Conservation (phyloP, 169 alveolate species). For the Perkinsus marinus region DNA sequence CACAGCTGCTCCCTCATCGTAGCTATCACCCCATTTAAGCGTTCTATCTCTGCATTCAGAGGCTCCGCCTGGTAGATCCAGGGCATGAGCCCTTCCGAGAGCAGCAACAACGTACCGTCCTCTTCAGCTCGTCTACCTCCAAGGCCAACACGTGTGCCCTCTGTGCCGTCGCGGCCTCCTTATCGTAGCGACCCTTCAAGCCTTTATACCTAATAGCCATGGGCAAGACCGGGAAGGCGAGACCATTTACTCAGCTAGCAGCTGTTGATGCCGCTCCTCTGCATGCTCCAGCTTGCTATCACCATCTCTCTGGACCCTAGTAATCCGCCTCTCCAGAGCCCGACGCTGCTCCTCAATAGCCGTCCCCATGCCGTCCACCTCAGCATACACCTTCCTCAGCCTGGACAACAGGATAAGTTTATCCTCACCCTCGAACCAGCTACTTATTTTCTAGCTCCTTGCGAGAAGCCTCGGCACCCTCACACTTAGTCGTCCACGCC, state of each 20-base stretch:
- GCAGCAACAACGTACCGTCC: neutral
- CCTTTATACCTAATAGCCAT: neutral
- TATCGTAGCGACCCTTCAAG: neutral
- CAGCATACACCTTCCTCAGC: neutral
- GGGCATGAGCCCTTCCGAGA: neutral
- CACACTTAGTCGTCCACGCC: neutral
- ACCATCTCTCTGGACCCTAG: neutral
- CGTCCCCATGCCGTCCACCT: neutral
- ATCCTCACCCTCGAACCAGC: neutral
- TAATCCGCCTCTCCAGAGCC: neutral
- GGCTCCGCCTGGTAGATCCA: neutral
- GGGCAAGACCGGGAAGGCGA: neutral
- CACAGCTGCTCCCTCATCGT: neutral
- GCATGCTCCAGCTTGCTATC: neutral
- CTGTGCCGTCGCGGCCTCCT: neutral
- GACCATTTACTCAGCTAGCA: neutral
- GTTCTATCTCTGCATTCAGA: neutral
- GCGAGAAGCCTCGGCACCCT: neutral
- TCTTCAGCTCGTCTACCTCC: neutral
- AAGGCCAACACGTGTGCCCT: neutral
- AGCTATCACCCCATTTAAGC: neutral
- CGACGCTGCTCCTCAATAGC: neutral
- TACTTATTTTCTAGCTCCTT: neutral
- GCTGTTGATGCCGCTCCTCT: neutral
- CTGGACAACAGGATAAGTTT: neutral